phyloP scores from a whole-genome alignment of 176 grass and related monocot genomes.

The Musa schizocarpa region DNA sequence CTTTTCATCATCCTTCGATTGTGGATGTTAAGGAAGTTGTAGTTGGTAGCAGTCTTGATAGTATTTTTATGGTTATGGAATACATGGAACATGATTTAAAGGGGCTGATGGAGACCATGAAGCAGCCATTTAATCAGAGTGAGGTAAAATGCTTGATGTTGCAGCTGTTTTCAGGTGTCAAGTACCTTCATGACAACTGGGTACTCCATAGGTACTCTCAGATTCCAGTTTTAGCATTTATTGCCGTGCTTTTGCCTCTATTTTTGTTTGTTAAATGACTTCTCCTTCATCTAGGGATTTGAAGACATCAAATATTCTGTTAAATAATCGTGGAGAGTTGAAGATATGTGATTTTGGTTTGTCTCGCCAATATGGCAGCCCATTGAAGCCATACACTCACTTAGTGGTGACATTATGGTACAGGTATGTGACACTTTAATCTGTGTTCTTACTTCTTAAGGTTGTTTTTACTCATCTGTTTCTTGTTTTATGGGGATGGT shows the following conservation, averaged over 20 bases:
- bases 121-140: conserved; percentile 81
- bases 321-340: conserved; percentile 86
- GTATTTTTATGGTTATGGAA: conserved; percentile 98
- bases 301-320: conserved; percentile 89
- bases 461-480: not conserved
- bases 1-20: conserved; percentile 75
- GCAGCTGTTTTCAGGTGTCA: conserved; percentile 75
- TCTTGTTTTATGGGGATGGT: not conserved
- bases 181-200: conserved; percentile 98
- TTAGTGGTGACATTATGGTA: conserved; percentile 96
- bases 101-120: conserved; percentile 84
- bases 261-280: conserved; percentile 13
- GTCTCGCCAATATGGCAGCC: conserved; percentile 84
- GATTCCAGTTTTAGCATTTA: not conserved
- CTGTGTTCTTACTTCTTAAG: not conserved
- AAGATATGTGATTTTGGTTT: conserved; percentile 99
- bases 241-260: not conserved
- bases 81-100: conserved; percentile 99
- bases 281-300: conserved; percentile 49
- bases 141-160: conserved; percentile 98
- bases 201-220: conserved; percentile 69
- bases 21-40: conserved; percentile 96
- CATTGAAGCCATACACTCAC: conserved; percentile 83
- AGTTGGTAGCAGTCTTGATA: conserved; percentile 51
- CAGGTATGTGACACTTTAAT: conserved; percentile 35